Conservation (phyloP, 106 monocot genomes). For the Dioscorea dumetorum region DNA sequence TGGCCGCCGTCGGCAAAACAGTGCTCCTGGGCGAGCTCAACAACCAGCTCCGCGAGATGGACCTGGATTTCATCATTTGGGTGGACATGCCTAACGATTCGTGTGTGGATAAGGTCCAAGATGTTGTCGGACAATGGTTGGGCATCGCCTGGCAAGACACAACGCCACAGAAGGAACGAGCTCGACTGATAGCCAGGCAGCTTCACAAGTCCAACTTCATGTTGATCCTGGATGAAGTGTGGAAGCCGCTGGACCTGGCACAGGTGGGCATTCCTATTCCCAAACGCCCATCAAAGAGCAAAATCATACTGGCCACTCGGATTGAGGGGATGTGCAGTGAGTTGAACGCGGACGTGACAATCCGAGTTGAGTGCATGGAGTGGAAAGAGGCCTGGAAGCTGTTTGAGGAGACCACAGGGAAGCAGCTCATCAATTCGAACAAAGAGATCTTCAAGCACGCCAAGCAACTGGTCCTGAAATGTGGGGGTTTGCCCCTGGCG, state of each 20-base stretch:
- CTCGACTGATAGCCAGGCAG: slow-evolving; percentile 6
- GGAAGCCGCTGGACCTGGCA: slow-evolving; percentile 23
- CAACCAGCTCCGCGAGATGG: slow-evolving; percentile 10
- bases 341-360: slow-evolving; percentile 23
- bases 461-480: slow-evolving; percentile 8
- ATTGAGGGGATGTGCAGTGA: slow-evolving; percentile 22
- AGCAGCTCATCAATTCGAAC: neutral
- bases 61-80: slow-evolving; percentile 14
- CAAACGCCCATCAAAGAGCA: slow-evolving; percentile 9
- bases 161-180: slow-evolving; percentile 16
- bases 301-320: slow-evolving; percentile 22
- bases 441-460: slow-evolving; percentile 9
- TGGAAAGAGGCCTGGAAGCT: slow-evolving; percentile 24
- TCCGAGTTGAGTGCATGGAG: slow-evolving; percentile 17
- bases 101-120: slow-evolving; percentile 4
- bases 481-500: slow-evolving; percentile 32
- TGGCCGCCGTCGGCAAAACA: slow-evolving; percentile 35
- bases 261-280: slow-evolving; percentile 18
- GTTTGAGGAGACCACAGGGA: slow-evolving; percentile 18
- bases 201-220: slow-evolving; percentile 28
- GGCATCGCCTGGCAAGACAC: slow-evolving; percentile 21
- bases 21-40: slow-evolving; percentile 17
- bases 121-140: slow-evolving; percentile 14
- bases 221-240: slow-evolving; percentile 30
- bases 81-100: slow-evolving; percentile 9